Base-by-base conservation (phyloP, 2,329 filamentous ascomycete genomes). In the Leptographium radiaticola region DNA sequence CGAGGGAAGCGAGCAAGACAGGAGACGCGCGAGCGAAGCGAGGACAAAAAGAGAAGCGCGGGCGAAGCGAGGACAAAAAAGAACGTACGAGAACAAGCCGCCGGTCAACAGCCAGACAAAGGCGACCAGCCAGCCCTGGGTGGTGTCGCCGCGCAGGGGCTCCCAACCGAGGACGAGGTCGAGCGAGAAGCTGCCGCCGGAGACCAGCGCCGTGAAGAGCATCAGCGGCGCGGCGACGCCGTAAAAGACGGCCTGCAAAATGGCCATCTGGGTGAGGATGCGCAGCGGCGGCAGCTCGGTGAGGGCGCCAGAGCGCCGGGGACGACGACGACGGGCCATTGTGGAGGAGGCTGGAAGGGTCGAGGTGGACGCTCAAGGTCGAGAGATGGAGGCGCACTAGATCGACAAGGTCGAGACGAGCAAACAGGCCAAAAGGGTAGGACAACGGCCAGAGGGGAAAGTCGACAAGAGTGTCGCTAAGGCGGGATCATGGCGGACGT, bases 201-300 rank as follows among this genome's bases (percentile, higher is more conserved):
- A 72, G 20, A 81, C 76, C 42, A 82, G 73, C 13, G 76, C 68
- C 11, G 75, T 78, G 66, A 83, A 83, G 55, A 80, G 68, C 64
- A 79, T 73, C 44, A 81, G 68, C 12, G 78, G 65, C 36, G 76
- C 63, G 9, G 75, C 73, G 18, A 68, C 68, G 55, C 66, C 64
- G 64, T 81, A 81, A 68, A 77, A 81, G 51, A 80, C 66, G 18
- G 67, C 69, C 62, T 83, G 80, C 15, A 83, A 66, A 13, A 71
- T 69, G 44, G 74, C 71, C 62, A 83, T 82, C 66, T 83, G 80
- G 56, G 70, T 67, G 49, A 80, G 73, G 64, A 83, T 79, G 59
- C 74, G 76, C 58, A 81, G 70, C 11, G 80, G 80, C 12, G 75
- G 78, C n/a, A 83, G 74, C 60, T 83, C 79, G 53, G 76, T 69